Evolutionary conservation across 2,329 filamentous ascomycete species (phyloP).

Genomic region (Colletotrichum coccodes): DNA sequence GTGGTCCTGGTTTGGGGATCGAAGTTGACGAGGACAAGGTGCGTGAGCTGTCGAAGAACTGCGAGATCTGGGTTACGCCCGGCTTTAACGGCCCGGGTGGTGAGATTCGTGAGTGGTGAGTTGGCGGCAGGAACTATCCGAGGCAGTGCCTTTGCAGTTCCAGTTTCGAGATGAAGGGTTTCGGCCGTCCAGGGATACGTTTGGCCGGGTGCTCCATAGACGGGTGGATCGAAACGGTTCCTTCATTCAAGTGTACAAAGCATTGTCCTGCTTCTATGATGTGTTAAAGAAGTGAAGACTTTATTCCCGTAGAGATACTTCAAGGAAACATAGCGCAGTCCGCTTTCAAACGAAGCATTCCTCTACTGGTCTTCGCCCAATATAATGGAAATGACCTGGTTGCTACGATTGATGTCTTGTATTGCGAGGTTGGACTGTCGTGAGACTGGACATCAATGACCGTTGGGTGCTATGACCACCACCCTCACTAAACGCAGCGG

Average conservation of each 20-base stretch:
- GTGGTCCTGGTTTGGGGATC: constrained; percentile 66
- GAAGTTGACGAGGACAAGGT: constrained; percentile 72
- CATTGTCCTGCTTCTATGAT: not conserved
- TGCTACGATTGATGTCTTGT: not conserved
- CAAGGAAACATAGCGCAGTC: too few relatives aligned
- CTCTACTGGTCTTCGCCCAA: not conserved
- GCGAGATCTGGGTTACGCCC: constrained; percentile 66
- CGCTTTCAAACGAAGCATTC: too few relatives aligned
- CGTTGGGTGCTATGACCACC: constrained; percentile 1
- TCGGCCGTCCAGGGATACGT: not conserved
- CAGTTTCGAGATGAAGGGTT: not conserved
- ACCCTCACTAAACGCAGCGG: not conserved
- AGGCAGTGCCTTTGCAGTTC: not conserved
- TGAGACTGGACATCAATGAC: not conserved
- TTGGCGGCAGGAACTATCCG: not conserved
- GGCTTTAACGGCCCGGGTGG: constrained; percentile 73
- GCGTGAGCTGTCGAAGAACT: constrained; percentile 60
- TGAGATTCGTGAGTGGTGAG: constrained; percentile 71
- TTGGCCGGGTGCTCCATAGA: not conserved
- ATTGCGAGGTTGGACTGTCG: not conserved
- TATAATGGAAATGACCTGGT: not conserved
- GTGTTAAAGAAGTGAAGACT: not conserved
- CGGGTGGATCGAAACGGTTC: not conserved
- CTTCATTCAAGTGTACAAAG: not conserved
- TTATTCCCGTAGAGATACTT: too few relatives aligned